Percentiles rank a stretch among this genome's conserved stretches.
Conservation (phyloP, 805 yeast species). For the Ogataea degrootiae region DNA sequence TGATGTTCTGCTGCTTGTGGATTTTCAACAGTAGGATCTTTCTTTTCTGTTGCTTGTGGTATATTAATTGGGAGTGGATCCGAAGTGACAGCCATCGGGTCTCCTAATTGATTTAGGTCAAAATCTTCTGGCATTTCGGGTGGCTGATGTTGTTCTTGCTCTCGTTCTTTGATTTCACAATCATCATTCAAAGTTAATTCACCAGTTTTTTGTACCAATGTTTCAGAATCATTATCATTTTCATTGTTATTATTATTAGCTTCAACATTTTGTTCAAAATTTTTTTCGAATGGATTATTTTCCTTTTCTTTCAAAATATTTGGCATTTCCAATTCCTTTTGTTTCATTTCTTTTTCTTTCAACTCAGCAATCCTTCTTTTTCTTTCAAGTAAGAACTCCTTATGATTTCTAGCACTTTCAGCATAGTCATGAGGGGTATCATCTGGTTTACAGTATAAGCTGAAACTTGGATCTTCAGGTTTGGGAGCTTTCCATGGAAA, state of each 20-base stretch:
- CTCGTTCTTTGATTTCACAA: neutral
- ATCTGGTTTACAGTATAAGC: conserved; percentile 59
- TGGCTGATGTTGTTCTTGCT: conserved; percentile 4
- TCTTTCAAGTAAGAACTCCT: conserved; percentile 54
- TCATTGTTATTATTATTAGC: neutral
- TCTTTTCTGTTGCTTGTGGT: neutral
- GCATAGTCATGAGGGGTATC: conserved; percentile 74
- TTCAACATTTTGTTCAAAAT: conserved; percentile 1
- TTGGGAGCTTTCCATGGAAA: conserved; percentile 88
- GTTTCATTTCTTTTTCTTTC: conserved; percentile 17
- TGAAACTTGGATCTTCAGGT: conserved; percentile 63
- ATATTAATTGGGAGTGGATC: conserved; percentile 9
- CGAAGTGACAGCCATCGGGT: conserved; percentile 21
- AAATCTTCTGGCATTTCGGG: conserved; percentile 20
- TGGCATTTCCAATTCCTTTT: neutral
- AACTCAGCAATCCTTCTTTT: conserved; percentile 41
- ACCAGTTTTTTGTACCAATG: neutral
- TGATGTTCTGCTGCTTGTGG: neutral
- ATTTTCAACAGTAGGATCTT: neutral
- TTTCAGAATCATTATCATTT: conserved; percentile 1
- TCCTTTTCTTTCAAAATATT: conserved; percentile 9
- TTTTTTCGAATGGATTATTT: conserved; percentile 4
- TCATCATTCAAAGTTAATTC: neutral
- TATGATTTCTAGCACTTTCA: conserved; percentile 69
- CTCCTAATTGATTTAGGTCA: conserved; percentile 33